phyloP scores from a whole-genome alignment of 2,329 filamentous ascomycete species.

The Dothideomycetes sp. region DNA sequence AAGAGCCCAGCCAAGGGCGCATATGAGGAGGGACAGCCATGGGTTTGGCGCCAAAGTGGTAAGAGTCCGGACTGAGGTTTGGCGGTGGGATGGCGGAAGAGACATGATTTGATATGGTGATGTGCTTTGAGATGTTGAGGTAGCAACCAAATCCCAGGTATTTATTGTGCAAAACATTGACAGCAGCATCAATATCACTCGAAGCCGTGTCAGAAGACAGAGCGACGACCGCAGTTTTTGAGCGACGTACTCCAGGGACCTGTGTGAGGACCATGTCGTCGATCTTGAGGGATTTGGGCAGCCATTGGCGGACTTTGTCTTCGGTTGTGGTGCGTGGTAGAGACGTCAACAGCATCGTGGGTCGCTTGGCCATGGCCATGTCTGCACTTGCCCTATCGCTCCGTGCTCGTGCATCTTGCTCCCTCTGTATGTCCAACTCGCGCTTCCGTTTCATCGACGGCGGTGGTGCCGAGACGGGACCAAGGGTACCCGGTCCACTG shows the following conservation, averaged over 20 bases:
- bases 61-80: background rate
- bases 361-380: constrained; percentile 21
- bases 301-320: constrained; percentile 40
- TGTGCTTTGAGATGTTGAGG: constrained; percentile 62
- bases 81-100: constrained; percentile 41
- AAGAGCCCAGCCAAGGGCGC: constrained; percentile 38
- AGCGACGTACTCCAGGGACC: constrained; percentile 35
- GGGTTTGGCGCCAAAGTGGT: constrained; percentile 66
- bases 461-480: constrained; percentile 30
- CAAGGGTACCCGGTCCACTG: constrained; percentile 43
- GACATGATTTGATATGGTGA: constrained; percentile 6
- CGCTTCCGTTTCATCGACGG: constrained; percentile 26
- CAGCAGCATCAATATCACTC: constrained; percentile 71
- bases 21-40: constrained; percentile 31
- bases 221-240: constrained; percentile 69
- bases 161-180: constrained; percentile 68
- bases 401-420: constrained; percentile 4
- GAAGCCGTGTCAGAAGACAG: constrained; percentile 71
- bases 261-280: constrained; percentile 62
- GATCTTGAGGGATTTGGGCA: constrained; percentile 50
- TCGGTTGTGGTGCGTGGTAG: constrained; percentile 45
- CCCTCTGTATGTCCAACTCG: constrained; percentile 20
- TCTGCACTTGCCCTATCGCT: constrained; percentile 2
- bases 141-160: constrained; percentile 82
- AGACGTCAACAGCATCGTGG: constrained; percentile 45